Percentiles rank a stretch among this genome's conserved stretches.
These are phyloP conservation scores for Acacia melanoxylon DNA, from an alignment of 306 rosid species.

Conservation along the genomic window DNA sequence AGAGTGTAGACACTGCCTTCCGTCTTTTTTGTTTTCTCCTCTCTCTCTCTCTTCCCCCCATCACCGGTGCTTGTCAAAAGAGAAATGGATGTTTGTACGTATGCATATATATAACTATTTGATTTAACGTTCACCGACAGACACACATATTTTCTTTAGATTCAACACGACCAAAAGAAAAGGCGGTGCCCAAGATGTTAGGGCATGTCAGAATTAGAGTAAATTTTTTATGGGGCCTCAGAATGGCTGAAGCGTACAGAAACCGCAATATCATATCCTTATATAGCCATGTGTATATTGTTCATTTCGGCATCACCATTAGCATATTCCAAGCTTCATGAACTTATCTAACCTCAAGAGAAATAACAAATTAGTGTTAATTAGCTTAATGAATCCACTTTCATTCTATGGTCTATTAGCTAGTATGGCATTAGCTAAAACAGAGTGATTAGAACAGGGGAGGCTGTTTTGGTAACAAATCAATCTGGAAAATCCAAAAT, in stretches of 20 bases:
- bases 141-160: background rate
- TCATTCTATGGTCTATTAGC: background rate
- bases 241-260: background rate
- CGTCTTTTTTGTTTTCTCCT: background rate
- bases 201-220: background rate
- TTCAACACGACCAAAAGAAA: background rate
- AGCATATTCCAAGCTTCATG: background rate
- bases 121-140: background rate
- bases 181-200: slow-evolving; percentile 2
- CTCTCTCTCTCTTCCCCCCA: background rate
- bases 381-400: background rate
- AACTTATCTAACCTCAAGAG: background rate
- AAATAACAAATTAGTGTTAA: background rate
- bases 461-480: background rate
- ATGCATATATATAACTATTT: background rate
- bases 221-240: background rate
- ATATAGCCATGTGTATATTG: background rate
- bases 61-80: background rate
- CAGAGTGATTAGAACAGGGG: background rate
- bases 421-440: background rate
- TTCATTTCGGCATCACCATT: background rate
- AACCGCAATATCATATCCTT: background rate
- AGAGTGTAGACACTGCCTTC: background rate
- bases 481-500: background rate
- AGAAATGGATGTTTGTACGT: background rate